Conservation (phyloP, 2,329 filamentous ascomycete genomes). For the Fusarium sp. region DNA sequence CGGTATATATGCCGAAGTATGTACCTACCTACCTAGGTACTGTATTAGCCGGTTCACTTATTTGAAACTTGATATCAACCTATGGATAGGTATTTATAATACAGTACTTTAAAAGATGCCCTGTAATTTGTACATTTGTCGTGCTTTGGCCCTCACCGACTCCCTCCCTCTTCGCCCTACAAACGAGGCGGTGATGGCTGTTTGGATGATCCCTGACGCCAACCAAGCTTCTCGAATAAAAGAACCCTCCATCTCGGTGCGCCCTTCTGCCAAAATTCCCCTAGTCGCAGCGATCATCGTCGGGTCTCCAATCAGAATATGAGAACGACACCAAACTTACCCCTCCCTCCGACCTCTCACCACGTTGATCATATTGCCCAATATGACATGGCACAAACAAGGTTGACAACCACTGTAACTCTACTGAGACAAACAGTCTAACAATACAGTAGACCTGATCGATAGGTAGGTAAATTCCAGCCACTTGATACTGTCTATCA, state of each 20-base stretch:
- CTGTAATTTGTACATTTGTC: neutral
- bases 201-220: constrained; percentile 23
- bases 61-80: neutral
- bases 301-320: constrained; percentile 10
- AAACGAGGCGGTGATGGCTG: constrained; percentile 17
- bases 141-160: constrained; percentile 32
- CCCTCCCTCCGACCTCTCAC: constrained; percentile 18
- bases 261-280: constrained; percentile 27
- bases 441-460: neutral
- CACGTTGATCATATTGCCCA: constrained; percentile 31
- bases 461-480: neutral
- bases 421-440: neutral
- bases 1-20: neutral
- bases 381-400: constrained; percentile 17
- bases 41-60: neutral
- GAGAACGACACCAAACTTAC: neutral
- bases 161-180: constrained; percentile 24
- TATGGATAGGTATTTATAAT: neutral
- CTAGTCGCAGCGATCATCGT: constrained; percentile 33
- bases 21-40: neutral
- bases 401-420: neutral
- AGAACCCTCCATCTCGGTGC: constrained; percentile 28
- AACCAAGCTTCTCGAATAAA: constrained; percentile 39
- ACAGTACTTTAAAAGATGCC: neutral
- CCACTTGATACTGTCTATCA: neutral